phyloP scores from a whole-genome alignment of 495 filamentous ascomycete genomes.

The Daldinia bambusicola region DNA sequence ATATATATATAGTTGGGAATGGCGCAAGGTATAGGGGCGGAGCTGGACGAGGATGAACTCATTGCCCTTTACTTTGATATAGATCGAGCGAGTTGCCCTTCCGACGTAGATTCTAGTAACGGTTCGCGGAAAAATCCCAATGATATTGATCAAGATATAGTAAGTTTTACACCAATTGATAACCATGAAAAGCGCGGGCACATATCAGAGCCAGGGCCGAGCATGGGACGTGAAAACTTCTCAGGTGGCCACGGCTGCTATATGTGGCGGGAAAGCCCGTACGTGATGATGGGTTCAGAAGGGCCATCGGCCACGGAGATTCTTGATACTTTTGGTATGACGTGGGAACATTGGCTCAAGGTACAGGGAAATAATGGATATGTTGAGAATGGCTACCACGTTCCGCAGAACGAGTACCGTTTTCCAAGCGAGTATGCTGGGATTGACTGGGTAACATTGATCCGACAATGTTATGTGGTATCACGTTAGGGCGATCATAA shows the following conservation, averaged over 20 bases:
- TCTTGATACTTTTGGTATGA: neutral
- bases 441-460: conserved; percentile 19
- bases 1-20: neutral
- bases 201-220: neutral
- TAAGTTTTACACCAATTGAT: conserved; percentile 8
- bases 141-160: conserved; percentile 5
- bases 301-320: neutral
- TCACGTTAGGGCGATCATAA: neutral
- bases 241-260: conserved; percentile 19
- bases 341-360: neutral
- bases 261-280: conserved; percentile 11
- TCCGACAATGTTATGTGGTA: neutral
- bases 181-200: neutral
- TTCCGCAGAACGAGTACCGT: too few species aligned
- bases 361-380: neutral
- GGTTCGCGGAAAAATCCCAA: neutral
- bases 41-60: conserved; percentile 6
- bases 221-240: conserved; percentile 2
- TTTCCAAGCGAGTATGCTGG: conserved; percentile 15
- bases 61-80: conserved; percentile 26
- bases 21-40: neutral
- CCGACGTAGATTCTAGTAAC: neutral
- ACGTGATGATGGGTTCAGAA: conserved; percentile 14
- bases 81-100: conserved; percentile 1
- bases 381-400: too few species aligned